A percentile compares a stretch with the other conserved stretches of the same genome.
Conservation (phyloP, 2,329 filamentous ascomycete genomes). For the Raffaelea ambrosiae region DNA sequence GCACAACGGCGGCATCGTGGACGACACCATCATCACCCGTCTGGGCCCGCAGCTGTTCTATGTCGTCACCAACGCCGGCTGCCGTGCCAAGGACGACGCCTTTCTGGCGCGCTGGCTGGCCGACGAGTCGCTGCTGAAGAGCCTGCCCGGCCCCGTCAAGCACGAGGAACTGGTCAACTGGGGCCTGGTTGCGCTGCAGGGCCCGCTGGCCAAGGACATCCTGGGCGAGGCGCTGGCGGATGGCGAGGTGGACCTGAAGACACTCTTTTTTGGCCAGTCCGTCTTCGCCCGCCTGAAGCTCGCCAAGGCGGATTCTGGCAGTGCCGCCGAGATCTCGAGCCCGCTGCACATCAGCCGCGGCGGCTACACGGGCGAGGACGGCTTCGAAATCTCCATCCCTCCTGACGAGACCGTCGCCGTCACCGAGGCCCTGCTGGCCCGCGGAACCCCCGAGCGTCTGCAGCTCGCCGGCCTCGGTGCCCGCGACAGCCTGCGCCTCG, state of each 20-base stretch:
- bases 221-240: constrained; percentile 55
- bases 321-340: constrained; percentile 30
- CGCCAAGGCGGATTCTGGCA: constrained; percentile 23
- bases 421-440: constrained; percentile 60
- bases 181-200: constrained; percentile 83
- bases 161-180: constrained; percentile 53
- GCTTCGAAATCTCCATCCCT: constrained; percentile 89
- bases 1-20: constrained; percentile 79
- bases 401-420: constrained; percentile 55
- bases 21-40: constrained; percentile 85
- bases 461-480: constrained; percentile 83
- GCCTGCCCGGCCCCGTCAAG: constrained; percentile 15
- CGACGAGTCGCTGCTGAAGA: constrained; percentile 28
- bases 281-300: constrained; percentile 58
- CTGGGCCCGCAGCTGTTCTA: constrained; percentile 72
- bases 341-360: constrained; percentile 71
- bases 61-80: constrained; percentile 91
- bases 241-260: constrained; percentile 43
- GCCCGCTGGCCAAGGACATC: constrained; percentile 65
- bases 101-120: constrained; percentile 67
- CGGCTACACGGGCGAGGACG: constrained; percentile 96
- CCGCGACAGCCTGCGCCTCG: constrained; percentile 82
- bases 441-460: constrained; percentile 52
- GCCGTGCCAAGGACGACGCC: constrained; percentile 75
- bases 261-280: constrained; percentile 75